Percentiles rank a stretch among this genome's conserved stretches.
Conservation (phyloP, 2,329 filamentous ascomycete genomes). For the Nemania serpens region DNA sequence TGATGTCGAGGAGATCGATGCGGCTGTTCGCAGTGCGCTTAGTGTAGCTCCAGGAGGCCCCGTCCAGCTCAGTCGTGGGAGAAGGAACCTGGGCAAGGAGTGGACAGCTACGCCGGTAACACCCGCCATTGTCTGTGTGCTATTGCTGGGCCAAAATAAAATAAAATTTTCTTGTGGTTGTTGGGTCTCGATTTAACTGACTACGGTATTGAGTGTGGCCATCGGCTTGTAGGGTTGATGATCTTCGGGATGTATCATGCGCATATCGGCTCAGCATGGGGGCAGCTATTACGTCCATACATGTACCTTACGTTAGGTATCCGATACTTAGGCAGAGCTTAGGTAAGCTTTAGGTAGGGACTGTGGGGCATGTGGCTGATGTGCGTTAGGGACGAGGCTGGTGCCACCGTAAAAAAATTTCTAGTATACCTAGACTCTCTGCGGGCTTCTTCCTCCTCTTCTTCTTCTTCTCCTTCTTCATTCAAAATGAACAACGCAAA, state of each 20-base stretch:
- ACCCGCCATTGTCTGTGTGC: slow-evolving; percentile 36
- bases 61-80: slow-evolving; percentile 61
- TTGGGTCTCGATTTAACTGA: neutral
- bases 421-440: neutral
- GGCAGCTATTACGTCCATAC: too few relatives aligned
- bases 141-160: neutral
- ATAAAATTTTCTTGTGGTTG: neutral
- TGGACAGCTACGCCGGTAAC: slow-evolving; percentile 41
- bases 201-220: too few relatives aligned
- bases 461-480: slow-evolving; percentile 40
- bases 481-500: slow-evolving; percentile 54
- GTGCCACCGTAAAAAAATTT: too few relatives aligned
- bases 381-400: too few relatives aligned
- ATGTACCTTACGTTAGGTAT: too few relatives aligned
- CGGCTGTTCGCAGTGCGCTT: slow-evolving; percentile 36
- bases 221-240: too few relatives aligned
- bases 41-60: slow-evolving; percentile 39
- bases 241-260: too few relatives aligned
- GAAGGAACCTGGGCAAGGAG: slow-evolving; percentile 57
- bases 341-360: too few relatives aligned
- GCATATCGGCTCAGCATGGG: too few relatives aligned
- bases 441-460: neutral
- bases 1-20: too few relatives aligned
- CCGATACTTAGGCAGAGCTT: too few relatives aligned
- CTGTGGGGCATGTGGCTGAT: too few relatives aligned